A percentile compares a stretch with the other conserved stretches of the same genome.
phyloP scores from a whole-genome alignment of 768 basidiomycete species.

The Auricularia heimuer region DNA sequence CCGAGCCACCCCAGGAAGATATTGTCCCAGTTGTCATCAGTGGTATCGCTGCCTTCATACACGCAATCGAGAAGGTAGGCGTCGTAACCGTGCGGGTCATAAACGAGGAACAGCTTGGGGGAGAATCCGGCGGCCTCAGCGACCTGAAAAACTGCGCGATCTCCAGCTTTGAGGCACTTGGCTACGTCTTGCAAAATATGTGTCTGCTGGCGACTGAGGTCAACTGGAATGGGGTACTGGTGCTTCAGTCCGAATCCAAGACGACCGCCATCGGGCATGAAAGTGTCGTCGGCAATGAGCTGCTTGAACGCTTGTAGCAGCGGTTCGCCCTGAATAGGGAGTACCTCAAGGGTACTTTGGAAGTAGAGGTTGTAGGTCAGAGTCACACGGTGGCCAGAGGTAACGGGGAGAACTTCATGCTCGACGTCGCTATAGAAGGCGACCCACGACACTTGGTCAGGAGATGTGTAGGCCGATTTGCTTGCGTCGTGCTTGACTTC shows the following conservation, averaged over 20 bases:
- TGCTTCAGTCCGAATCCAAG: conserved; percentile 8
- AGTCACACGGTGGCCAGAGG: conserved; percentile 33
- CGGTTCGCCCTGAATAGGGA: not conserved
- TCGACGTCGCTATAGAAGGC: conserved; percentile 38
- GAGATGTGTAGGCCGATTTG: not conserved
- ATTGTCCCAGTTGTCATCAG: not conserved
- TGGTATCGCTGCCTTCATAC: not conserved
- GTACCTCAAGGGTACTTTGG: not conserved
- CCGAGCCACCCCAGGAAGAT: not conserved
- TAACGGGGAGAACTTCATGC: conserved; percentile 34
- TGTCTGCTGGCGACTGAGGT: not conserved
- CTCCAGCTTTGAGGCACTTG: not conserved
- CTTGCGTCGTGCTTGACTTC: not conserved
- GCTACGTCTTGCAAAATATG: not conserved
- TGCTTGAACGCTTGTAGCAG: not conserved
- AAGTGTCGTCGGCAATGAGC: not conserved
- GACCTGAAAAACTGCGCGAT: not conserved
- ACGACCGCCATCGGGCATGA: conserved; percentile 7
- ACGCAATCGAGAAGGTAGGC: not conserved
- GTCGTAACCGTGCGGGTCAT: not conserved
- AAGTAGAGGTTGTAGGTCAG: conserved; percentile 19
- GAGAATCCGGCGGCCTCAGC: not conserved
- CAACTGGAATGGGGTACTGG: conserved; percentile 1
- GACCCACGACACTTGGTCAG: conserved; percentile 22
- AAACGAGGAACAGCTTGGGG: not conserved